These are phyloP conservation scores for Lachnellula hyalina DNA, from an alignment of 2,329 filamentous ascomycete species.

Conservation along the genomic window DNA sequence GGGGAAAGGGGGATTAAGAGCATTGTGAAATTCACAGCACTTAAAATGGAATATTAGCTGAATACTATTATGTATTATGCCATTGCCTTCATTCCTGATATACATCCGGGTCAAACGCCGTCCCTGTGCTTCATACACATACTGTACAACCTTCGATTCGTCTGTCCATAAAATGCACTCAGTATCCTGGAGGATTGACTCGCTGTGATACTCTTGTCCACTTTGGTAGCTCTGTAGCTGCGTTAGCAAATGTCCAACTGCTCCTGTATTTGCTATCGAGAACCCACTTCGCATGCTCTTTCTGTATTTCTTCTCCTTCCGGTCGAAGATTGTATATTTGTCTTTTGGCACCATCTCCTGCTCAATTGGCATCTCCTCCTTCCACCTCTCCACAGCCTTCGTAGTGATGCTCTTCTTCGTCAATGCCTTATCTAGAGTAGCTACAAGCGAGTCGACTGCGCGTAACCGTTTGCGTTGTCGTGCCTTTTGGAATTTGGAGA, in stretches of 20 bases:
- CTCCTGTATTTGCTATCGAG: background rate
- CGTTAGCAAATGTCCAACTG: slow-evolving; percentile 4
- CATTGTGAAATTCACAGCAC: slow-evolving; percentile 4
- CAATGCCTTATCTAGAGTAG: slow-evolving; percentile 74
- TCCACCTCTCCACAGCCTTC: slow-evolving; percentile 84
- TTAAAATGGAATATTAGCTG: background rate
- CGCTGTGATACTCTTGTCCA: slow-evolving; percentile 95
- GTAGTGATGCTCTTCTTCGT: slow-evolving; percentile 64
- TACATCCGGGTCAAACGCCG: slow-evolving; percentile 26
- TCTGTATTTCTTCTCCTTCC: slow-evolving; percentile 90
- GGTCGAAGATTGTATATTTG: slow-evolving; percentile 97
- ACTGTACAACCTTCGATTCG: slow-evolving; percentile 19
- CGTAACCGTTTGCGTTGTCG: slow-evolving; percentile 79
- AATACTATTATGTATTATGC: slow-evolving; percentile 1
- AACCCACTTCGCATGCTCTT: slow-evolving; percentile 93
- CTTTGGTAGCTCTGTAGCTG: slow-evolving; percentile 65
- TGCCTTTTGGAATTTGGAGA: slow-evolving; percentile 86
- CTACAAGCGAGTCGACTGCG: slow-evolving; percentile 81
- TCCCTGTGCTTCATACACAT: slow-evolving; percentile 19
- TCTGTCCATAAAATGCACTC: slow-evolving; percentile 7
- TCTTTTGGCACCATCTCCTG: slow-evolving; percentile 92
- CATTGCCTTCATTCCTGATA: slow-evolving; percentile 23
- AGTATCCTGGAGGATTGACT: slow-evolving; percentile 92
- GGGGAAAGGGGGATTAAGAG: slow-evolving; percentile 21
- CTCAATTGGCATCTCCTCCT: slow-evolving; percentile 92